Conservation (phyloP, 371 early-diverging fungal genomes). For the Mortierella sp. region DNA sequence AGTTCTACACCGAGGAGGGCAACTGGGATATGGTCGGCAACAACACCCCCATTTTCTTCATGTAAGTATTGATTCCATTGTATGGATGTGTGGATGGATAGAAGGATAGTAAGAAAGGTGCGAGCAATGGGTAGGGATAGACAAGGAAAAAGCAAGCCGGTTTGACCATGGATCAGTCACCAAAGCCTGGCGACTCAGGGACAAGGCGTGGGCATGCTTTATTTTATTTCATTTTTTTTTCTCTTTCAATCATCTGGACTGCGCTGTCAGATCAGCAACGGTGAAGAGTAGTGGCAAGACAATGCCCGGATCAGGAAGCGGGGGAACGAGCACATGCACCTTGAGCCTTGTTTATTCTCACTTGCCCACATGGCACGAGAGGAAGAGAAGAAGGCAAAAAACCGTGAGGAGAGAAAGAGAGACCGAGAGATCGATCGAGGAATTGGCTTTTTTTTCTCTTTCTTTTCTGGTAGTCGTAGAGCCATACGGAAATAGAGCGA, state of each 20-base stretch:
- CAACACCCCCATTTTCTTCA: constrained; percentile 73
- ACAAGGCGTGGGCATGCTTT: too few relatives aligned
- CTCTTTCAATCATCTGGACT: constrained; percentile 54
- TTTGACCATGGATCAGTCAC: not conserved
- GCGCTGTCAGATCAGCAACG: too few relatives aligned
- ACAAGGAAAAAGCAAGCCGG: not conserved
- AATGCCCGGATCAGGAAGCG: constrained; percentile 51
- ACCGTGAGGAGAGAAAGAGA: not conserved
- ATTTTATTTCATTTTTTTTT: constrained; percentile 56
- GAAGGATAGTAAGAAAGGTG: constrained; percentile 79
- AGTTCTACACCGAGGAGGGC: constrained; percentile 79
- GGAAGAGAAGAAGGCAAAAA: not conserved
- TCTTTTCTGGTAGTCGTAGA: too few relatives aligned
- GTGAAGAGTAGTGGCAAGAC: constrained; percentile 78
- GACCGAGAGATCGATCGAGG: too few relatives aligned
- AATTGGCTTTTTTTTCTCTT: too few relatives aligned
- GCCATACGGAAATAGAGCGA: too few relatives aligned
- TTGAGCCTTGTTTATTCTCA: too few relatives aligned
- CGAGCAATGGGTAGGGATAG: constrained; percentile 79
- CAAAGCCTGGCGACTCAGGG: too few relatives aligned
- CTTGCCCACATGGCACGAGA: too few relatives aligned
- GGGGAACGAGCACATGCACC: not conserved
- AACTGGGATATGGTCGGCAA: constrained; percentile 80
- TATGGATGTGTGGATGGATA: constrained; percentile 84
- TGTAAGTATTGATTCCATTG: constrained; percentile 76